These are phyloP conservation scores for Fusarium sulawesiense DNA, from an alignment of 2,329 filamentous ascomycete species.

Conservation along the genomic window DNA sequence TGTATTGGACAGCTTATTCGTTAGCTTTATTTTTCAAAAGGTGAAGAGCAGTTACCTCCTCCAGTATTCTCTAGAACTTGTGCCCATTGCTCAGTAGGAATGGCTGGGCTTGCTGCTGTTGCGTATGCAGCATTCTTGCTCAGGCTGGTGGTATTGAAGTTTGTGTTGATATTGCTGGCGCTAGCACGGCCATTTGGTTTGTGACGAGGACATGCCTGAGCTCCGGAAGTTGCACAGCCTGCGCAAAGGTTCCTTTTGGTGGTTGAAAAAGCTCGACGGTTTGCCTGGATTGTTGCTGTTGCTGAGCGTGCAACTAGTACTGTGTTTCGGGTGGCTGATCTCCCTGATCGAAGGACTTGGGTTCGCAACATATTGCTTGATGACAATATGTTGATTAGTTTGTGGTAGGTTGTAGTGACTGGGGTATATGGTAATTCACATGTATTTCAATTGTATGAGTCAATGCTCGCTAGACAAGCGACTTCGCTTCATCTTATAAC, in stretches of 20 bases:
- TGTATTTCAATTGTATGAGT: neutral
- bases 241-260: slow-evolving; percentile 28
- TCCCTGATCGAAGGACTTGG: slow-evolving; percentile 23
- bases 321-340: slow-evolving; percentile 24
- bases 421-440: neutral
- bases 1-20: slow-evolving; percentile 69
- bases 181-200: slow-evolving; percentile 20
- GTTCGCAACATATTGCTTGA: slow-evolving; percentile 36
- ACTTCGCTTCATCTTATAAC: slow-evolving; percentile 13
- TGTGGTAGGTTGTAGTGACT: neutral
- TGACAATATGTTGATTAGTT: slow-evolving; percentile 16
- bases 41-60: slow-evolving; percentile 58
- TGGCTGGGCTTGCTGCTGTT: slow-evolving; percentile 49
- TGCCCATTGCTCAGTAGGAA: slow-evolving; percentile 87
- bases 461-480: neutral
- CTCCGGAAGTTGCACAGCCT: slow-evolving; percentile 19
- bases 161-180: slow-evolving; percentile 15
- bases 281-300: slow-evolving; percentile 12
- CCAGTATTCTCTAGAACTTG: slow-evolving; percentile 84
- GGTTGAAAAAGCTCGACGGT: slow-evolving; percentile 31
- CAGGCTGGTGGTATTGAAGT: slow-evolving; percentile 12
- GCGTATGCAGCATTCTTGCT: slow-evolving; percentile 38
- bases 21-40: neutral
- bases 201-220: slow-evolving; percentile 33
- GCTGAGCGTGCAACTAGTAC: slow-evolving; percentile 23